Percentiles rank a stretch among this genome's conserved stretches.
Conservation (phyloP, 805 yeast genomes). For the Candida methanosorbosa region DNA sequence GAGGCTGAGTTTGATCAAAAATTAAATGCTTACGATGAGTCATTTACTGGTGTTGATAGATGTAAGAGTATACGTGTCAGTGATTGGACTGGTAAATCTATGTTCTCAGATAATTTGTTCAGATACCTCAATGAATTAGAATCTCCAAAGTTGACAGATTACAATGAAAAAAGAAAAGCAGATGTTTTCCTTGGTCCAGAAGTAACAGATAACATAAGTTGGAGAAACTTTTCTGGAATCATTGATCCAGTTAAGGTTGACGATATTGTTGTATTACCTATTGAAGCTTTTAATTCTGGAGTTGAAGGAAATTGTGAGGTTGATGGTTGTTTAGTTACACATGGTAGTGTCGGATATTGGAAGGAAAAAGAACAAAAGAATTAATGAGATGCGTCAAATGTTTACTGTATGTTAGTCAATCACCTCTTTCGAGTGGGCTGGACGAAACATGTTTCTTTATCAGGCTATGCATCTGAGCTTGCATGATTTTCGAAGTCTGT, state of each 20-base stretch:
- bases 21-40: conserved; percentile 12
- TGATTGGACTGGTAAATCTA: conserved; percentile 27
- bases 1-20: conserved; percentile 2
- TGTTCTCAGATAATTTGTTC: conserved; percentile 15
- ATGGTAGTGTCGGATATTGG: conserved; percentile 12
- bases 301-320: conserved; percentile 15
- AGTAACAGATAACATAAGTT: conserved; percentile 5
- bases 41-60: conserved; percentile 10
- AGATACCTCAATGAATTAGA: conserved; percentile 11
- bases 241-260: conserved; percentile 10
- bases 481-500: too few relatives aligned
- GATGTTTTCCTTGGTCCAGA: conserved; percentile 9
- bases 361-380: too few relatives aligned
- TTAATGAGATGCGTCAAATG: too few relatives aligned
- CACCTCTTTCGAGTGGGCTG: too few relatives aligned
- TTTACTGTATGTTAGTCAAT: too few relatives aligned
- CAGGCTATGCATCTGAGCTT: too few relatives aligned
- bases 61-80: conserved; percentile 30
- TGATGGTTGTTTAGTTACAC: conserved; percentile 9
- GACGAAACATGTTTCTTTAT: too few relatives aligned
- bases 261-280: conserved; percentile 10
- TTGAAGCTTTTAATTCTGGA: conserved; percentile 10
- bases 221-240: conserved; percentile 8
- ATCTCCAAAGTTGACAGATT: conserved; percentile 3
- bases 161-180: conserved; percentile 3